Evolutionary conservation across 2,329 filamentous ascomycete species (phyloP).

Genomic region (Emergomyces pasteurianus): DNA sequence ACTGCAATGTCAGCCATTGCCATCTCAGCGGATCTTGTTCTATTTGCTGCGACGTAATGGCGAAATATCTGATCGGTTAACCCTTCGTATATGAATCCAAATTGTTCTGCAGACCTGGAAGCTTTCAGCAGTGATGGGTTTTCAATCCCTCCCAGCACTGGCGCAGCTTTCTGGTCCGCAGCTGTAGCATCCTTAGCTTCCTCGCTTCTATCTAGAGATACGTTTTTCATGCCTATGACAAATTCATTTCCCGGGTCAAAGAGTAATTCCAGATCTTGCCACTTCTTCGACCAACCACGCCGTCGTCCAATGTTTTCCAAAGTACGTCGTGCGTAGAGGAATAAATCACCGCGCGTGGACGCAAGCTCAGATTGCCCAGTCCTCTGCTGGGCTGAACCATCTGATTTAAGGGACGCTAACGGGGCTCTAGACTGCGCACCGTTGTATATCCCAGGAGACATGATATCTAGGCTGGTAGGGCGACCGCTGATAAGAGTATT

Average conservation of each 20-base stretch:
- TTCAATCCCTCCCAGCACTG: conserved; percentile 37
- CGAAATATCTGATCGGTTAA: conserved; percentile 76
- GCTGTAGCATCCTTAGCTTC: conserved; percentile 11
- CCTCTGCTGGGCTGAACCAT: conserved; percentile 33
- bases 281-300: conserved; percentile 65
- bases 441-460: conserved; percentile 17
- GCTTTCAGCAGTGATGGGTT: conserved; percentile 49
- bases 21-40: conserved; percentile 63
- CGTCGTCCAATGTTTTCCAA: conserved; percentile 62
- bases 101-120: conserved; percentile 50
- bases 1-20: conserved; percentile 76
- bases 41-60: conserved; percentile 69
- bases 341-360: conserved; percentile 69
- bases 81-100: conserved; percentile 56
- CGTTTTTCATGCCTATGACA: conserved; percentile 21
- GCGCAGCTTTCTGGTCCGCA: neutral
- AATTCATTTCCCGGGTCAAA: conserved; percentile 21
- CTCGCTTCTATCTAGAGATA: conserved; percentile 24
- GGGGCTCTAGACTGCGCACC: conserved; percentile 30
- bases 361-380: conserved; percentile 70
- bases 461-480: conserved; percentile 20
- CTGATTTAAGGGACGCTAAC: conserved; percentile 27
- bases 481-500: conserved; percentile 5
- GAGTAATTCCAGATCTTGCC: conserved; percentile 45
- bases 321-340: conserved; percentile 66